Evolutionary conservation across 2,329 filamentous ascomycete species (phyloP).

Genomic region (Colletotrichum shisoi): DNA sequence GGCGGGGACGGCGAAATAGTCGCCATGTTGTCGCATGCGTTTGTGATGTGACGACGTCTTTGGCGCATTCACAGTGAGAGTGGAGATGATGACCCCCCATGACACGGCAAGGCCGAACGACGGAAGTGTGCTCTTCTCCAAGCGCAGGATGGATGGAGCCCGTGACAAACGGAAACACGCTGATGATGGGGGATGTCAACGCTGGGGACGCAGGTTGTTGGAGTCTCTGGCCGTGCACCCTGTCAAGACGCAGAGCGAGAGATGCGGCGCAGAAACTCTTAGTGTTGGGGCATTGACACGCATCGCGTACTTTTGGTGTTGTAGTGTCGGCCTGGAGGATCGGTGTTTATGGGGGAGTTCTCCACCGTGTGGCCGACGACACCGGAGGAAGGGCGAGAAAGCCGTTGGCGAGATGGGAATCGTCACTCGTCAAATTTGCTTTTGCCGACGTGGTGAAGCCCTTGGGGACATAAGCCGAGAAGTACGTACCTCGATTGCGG

Average conservation of each 20-base stretch:
- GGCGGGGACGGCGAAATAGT: slow-evolving; percentile 19
- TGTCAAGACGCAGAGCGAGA: not conserved
- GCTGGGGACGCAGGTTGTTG: slow-evolving; percentile 24
- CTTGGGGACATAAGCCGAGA: not conserved
- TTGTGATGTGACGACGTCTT: slow-evolving; percentile 14
- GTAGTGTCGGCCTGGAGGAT: slow-evolving; percentile 4
- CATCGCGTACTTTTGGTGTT: slow-evolving; percentile 2
- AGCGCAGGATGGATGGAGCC: slow-evolving; percentile 24
- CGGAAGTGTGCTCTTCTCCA: slow-evolving; percentile 14
- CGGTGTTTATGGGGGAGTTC: slow-evolving; percentile 10
- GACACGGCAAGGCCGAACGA: slow-evolving; percentile 6
- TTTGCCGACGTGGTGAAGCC: slow-evolving; percentile 18
- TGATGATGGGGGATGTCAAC: slow-evolving; percentile 12
- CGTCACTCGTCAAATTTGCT: not conserved
- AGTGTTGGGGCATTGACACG: not conserved
- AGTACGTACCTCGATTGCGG: not conserved
- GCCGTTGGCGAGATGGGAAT: not conserved
- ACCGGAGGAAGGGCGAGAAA: not conserved
- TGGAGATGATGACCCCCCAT: slow-evolving; percentile 25
- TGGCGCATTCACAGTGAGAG: slow-evolving; percentile 1
- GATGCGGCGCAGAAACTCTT: not conserved
- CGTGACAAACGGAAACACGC: slow-evolving; percentile 29
- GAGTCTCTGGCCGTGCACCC: not conserved
- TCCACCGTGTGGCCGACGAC: not conserved
- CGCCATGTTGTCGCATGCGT: slow-evolving; percentile 14